Percentiles rank a stretch among this genome's conserved stretches.
Conservation (phyloP, 805 yeast species). For the Millerago galiae region DNA sequence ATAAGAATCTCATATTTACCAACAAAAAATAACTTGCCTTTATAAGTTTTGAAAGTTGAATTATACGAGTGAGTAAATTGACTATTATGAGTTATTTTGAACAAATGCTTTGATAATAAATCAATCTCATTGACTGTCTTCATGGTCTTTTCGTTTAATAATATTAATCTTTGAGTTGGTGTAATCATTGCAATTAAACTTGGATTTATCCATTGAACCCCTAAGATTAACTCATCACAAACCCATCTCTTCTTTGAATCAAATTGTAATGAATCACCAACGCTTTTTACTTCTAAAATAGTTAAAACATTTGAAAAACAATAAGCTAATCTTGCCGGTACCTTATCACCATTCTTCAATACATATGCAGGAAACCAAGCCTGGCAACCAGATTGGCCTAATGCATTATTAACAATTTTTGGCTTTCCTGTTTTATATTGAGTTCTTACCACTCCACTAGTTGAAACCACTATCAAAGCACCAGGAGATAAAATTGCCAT, state of each 20-base stretch:
- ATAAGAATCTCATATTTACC: constrained; percentile 47
- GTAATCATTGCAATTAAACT: constrained; percentile 37
- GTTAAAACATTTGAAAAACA: constrained; percentile 61
- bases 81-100: constrained; percentile 19
- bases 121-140: constrained; percentile 20
- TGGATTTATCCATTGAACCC: constrained; percentile 51
- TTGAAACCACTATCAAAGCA: constrained; percentile 46
- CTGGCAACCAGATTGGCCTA: constrained; percentile 38
- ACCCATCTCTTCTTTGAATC: constrained; percentile 36
- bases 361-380: constrained; percentile 58
- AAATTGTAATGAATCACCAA: constrained; percentile 30
- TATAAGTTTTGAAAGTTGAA: constrained; percentile 31
- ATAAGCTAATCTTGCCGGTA: constrained; percentile 51
- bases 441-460: constrained; percentile 42
- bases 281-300: constrained; percentile 40
- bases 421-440: constrained; percentile 51
- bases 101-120: constrained; percentile 28
- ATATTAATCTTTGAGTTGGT: constrained; percentile 36
- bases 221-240: constrained; percentile 43
- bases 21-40: constrained; percentile 43
- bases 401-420: constrained; percentile 25
- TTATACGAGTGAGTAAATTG: constrained; percentile 12
- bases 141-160: constrained; percentile 36
- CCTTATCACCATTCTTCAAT: constrained; percentile 17
- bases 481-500: constrained; percentile 52